These are phyloP conservation scores for Dovyalis caffra DNA, from an alignment of 345 rosid species.

Conservation along the genomic window DNA sequence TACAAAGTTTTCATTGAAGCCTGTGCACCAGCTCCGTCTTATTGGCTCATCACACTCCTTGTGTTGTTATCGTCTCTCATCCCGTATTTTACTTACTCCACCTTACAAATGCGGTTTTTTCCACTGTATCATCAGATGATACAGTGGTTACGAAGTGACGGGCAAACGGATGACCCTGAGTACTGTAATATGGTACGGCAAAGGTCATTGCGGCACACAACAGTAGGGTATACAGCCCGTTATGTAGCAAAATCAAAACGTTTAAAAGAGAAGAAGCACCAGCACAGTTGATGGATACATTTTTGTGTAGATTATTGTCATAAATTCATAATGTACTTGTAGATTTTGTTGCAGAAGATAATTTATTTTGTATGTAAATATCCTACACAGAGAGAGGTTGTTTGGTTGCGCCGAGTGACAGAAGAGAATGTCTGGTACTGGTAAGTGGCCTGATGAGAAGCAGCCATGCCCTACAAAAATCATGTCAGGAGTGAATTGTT, in stretches of 20 bases:
- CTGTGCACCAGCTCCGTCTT: conserved; percentile 74
- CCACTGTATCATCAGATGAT: conserved; percentile 93
- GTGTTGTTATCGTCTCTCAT: conserved; percentile 57
- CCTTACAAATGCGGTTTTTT: conserved; percentile 76
- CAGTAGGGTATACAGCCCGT: conserved; percentile 85
- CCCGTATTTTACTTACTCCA: conserved; percentile 64
- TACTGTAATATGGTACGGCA: conserved; percentile 77
- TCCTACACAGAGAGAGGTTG: neutral
- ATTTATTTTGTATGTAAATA: conserved; percentile 20
- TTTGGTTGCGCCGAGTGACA: neutral
- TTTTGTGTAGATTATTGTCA: conserved; percentile 4
- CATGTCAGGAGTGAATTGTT: neutral
- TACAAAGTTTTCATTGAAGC: conserved; percentile 81
- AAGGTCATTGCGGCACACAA: conserved; percentile 67
- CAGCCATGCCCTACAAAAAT: neutral
- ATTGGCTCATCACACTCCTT: conserved; percentile 65
- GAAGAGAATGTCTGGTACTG: conserved; percentile 1
- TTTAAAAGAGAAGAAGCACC: conserved; percentile 10
- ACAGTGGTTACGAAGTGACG: conserved; percentile 74
- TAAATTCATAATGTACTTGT: neutral
- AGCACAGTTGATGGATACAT: neutral
- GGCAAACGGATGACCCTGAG: conserved; percentile 78
- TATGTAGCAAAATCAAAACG: conserved; percentile 38
- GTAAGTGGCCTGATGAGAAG: neutral
- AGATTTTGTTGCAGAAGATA: neutral